phyloP scores from a whole-genome alignment of 108 stramenopile species.

The Skeletonema costatum region DNA sequence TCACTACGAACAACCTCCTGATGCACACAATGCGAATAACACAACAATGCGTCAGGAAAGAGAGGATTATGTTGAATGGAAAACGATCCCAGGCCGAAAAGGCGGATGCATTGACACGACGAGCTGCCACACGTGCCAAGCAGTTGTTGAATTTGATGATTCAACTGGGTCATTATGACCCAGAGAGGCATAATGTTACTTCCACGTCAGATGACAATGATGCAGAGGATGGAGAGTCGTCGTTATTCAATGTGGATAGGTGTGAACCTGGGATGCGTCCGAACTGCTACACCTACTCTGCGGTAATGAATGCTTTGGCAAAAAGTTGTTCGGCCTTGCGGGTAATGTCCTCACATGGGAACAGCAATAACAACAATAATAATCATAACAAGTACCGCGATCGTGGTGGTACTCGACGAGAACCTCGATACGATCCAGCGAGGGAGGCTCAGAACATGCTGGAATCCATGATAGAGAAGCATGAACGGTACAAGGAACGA shows the following conservation, averaged over 20 bases:
- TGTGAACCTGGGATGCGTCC: conserved; percentile 46
- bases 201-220: not conserved
- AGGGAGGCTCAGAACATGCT: conserved; percentile 50
- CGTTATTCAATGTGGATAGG: conserved; percentile 5
- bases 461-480: conserved; percentile 44
- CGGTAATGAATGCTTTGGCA: conserved; percentile 61
- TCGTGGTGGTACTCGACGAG: not conserved
- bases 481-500: conserved; percentile 31
- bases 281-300: conserved; percentile 55
- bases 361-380: conserved; percentile 33
- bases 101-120: conserved; percentile 41
- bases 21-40: not conserved
- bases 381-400: conserved; percentile 13
- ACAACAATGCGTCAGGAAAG: conserved; percentile 6
- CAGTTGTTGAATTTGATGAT: conserved; percentile 49
- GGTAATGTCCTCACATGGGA: conserved; percentile 10
- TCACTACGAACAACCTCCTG: conserved; percentile 26
- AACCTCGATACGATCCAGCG: conserved; percentile 39
- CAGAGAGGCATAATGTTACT: conserved; percentile 2
- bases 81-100: conserved; percentile 29
- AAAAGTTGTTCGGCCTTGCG: conserved; percentile 50
- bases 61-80: conserved; percentile 31
- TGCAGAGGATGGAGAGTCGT: not conserved
- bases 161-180: conserved; percentile 38
- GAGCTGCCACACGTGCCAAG: conserved; percentile 44